Percentiles rank a stretch among this genome's conserved stretches.
These are phyloP conservation scores for Chlamydomonas eustigma DNA, from an alignment of 139 green algal species.

Conservation along the genomic window DNA sequence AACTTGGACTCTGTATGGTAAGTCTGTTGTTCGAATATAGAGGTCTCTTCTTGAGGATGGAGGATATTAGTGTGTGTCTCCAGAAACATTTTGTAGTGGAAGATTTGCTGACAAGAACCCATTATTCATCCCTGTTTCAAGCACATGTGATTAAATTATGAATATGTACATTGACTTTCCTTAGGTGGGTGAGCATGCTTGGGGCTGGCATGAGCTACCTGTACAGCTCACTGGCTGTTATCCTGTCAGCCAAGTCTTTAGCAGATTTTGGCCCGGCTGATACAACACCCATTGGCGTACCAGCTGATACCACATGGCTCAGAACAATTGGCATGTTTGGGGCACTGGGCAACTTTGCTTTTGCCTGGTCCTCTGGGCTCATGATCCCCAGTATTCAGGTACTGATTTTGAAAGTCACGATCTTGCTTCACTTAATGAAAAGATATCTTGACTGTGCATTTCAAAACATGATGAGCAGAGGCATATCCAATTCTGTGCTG, in stretches of 20 bases:
- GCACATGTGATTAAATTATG: neutral
- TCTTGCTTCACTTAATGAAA: too few relatives aligned
- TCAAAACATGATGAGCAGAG: too few relatives aligned
- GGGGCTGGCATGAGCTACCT: conserved; percentile 36
- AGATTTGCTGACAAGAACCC: too few relatives aligned
- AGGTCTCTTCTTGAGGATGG: neutral
- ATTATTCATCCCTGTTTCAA: neutral
- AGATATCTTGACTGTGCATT: too few relatives aligned
- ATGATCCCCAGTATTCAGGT: neutral
- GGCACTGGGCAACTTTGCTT: neutral
- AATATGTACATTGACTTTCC: neutral
- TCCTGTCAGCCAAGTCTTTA: conserved; percentile 4
- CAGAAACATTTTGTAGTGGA: too few relatives aligned
- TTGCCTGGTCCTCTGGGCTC: neutral
- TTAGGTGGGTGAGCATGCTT: conserved; percentile 17
- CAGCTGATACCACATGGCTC: neutral
- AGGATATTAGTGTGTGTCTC: too few relatives aligned
- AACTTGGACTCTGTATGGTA: neutral
- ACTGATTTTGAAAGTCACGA: too few relatives aligned
- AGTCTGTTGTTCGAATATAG: neutral
- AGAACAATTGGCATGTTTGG: neutral
- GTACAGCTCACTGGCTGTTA: conserved; percentile 44
- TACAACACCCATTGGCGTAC: neutral
- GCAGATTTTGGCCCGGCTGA: neutral
- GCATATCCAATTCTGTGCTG: too few relatives aligned